phyloP scores from a whole-genome alignment of 768 basidiomycete genomes.

The Auricularia heimuer region DNA sequence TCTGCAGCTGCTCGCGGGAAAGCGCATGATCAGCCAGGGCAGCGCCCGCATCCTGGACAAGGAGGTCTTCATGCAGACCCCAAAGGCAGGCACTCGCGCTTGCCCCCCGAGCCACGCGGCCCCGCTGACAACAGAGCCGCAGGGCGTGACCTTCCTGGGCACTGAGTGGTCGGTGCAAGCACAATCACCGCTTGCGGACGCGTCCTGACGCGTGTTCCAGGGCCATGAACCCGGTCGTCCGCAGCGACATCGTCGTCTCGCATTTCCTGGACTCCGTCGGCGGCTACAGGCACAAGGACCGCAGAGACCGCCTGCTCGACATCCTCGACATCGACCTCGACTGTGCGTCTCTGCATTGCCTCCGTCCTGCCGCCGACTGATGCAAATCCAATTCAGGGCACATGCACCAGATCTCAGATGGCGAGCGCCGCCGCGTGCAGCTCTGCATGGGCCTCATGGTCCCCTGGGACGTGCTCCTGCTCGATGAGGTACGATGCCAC shows the following conservation, averaged over 20 bases:
- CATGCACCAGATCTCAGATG: conserved; percentile 94
- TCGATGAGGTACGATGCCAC: conserved; percentile 67
- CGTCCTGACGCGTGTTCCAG: conserved; percentile 26
- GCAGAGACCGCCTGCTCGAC: conserved; percentile 76
- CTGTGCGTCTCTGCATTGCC: conserved; percentile 24
- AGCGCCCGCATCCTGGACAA: conserved; percentile 62
- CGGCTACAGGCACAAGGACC: conserved; percentile 85
- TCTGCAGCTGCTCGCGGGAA: conserved; percentile 88
- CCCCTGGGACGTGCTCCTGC: conserved; percentile 83
- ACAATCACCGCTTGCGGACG: not conserved
- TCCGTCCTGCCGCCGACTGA: not conserved
- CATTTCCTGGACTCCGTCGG: conserved; percentile 95
- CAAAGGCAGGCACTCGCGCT: conserved; percentile 26
- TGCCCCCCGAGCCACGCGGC: not conserved
- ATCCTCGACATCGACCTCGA: conserved; percentile 92
- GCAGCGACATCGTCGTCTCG: conserved; percentile 86
- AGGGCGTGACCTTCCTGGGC: conserved; percentile 77
- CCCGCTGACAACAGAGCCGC: conserved; percentile 13
- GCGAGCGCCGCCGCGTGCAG: conserved; percentile 87
- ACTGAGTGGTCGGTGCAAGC: conserved; percentile 70
- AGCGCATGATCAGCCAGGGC: conserved; percentile 53
- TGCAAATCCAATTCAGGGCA: conserved; percentile 36
- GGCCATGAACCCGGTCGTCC: conserved; percentile 96
- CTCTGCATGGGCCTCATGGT: conserved; percentile 94
- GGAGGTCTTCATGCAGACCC: conserved; percentile 86